These are phyloP conservation scores for Beauveria sp. DNA, from an alignment of 2,329 filamentous ascomycete genomes.

Conservation along the genomic window DNA sequence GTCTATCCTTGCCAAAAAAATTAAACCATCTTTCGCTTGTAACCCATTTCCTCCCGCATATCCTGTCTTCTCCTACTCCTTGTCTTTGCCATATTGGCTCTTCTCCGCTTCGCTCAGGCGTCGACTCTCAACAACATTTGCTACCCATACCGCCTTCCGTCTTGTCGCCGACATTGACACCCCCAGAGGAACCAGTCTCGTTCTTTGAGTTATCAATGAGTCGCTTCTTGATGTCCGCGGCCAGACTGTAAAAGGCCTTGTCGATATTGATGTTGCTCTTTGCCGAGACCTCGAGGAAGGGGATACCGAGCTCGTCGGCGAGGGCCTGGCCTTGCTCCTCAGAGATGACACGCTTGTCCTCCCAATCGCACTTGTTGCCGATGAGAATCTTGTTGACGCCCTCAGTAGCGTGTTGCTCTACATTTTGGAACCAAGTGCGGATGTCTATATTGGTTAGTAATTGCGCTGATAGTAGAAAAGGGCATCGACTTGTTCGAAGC, in stretches of 20 bases:
- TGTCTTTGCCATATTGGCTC: background rate
- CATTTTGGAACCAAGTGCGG: constrained; percentile 98
- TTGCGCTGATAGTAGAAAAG: background rate
- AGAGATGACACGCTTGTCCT: constrained; percentile 92
- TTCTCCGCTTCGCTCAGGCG: background rate
- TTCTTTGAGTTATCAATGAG: constrained; percentile 86
- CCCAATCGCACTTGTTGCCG: constrained; percentile 99
- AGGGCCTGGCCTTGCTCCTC: constrained; percentile 89
- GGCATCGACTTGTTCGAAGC: background rate
- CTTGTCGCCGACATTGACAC: constrained; percentile 63
- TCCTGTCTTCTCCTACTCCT: background rate
- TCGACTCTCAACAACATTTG: constrained; percentile 65
- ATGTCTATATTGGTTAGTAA: constrained; percentile 59
- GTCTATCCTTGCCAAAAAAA: constrained; percentile 7
- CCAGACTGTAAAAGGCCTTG: constrained; percentile 93
- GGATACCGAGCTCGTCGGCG: constrained; percentile 91
- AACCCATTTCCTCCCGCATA: background rate
- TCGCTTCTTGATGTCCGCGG: constrained; percentile 95
- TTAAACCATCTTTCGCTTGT: constrained; percentile 11
- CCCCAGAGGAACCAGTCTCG: constrained; percentile 51
- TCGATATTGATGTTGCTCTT: constrained; percentile 99
- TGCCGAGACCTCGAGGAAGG: constrained; percentile 95
- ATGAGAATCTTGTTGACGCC: constrained; percentile 99
- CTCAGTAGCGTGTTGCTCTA: constrained; percentile 95
- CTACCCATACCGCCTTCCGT: constrained; percentile 47